Evolutionary conservation across 129 eudicot species (phyloP).

Genomic region (Rutidosis leptorrhynchoides): DNA sequence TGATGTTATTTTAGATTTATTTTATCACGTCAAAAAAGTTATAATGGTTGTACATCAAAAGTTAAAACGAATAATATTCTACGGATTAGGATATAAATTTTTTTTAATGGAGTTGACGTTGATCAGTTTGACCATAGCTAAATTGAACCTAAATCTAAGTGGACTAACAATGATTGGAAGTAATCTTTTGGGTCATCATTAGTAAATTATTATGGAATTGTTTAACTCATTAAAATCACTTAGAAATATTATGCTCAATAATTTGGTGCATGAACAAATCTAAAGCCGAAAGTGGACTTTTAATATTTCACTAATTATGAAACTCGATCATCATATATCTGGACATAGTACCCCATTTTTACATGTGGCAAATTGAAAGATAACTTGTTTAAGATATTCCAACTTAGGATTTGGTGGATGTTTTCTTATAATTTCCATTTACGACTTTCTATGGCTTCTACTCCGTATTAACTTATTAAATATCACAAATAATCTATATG

Average conservation of each 20-base stretch:
- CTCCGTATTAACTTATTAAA: too few species aligned
- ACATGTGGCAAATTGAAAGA: too few species aligned
- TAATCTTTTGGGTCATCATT: constrained; percentile 14
- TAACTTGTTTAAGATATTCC: too few species aligned
- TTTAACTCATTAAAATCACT: constrained; percentile 13
- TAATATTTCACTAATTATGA: constrained; percentile 25
- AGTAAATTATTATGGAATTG: constrained; percentile 4
- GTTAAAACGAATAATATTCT: not conserved
- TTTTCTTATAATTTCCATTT: too few species aligned
- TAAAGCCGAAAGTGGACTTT: constrained; percentile 33
- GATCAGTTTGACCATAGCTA: constrained; percentile 21
- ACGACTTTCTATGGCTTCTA: too few species aligned
- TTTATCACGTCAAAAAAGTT: not conserved
- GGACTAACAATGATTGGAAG: constrained; percentile 26
- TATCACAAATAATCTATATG: too few species aligned
- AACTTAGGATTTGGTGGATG: too few species aligned
- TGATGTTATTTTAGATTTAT: not conserved
- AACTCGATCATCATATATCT: constrained; percentile 20
- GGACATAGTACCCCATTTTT: not conserved
- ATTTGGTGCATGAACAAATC: constrained; percentile 20
- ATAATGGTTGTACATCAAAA: not conserved
- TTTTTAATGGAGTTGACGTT: not conserved
- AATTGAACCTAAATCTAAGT: constrained; percentile 20
- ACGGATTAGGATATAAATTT: not conserved
- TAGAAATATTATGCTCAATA: constrained; percentile 13